Conservation (phyloP, 345 rosid species). For the Acer saccharum region DNA sequence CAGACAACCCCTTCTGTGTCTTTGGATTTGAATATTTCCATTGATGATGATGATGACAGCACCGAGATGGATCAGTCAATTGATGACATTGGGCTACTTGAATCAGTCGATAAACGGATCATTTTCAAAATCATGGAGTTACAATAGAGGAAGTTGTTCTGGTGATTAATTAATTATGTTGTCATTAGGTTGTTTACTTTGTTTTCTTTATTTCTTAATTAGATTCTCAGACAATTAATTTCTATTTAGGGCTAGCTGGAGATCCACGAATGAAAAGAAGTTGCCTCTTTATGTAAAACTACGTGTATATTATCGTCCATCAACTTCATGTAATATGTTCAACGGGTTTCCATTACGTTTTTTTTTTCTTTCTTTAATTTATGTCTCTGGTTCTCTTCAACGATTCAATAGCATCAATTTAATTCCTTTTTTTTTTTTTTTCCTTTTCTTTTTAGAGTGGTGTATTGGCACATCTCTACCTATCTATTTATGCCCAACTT, state of each 20-base stretch:
- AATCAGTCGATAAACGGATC: conserved; percentile 65
- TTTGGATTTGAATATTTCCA: conserved; percentile 73
- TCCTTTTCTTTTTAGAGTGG: not conserved
- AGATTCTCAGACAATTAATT: conserved; percentile 16
- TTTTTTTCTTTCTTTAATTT: not conserved
- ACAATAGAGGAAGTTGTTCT: conserved; percentile 4
- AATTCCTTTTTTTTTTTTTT: not conserved
- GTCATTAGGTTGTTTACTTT: not conserved
- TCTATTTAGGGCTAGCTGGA: not conserved
- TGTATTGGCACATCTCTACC: too few species aligned
- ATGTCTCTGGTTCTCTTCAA: not conserved
- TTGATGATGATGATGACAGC: conserved; percentile 54
- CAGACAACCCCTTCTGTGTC: conserved; percentile 41
- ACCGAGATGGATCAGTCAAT: conserved; percentile 38
- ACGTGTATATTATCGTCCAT: conserved; percentile 35
- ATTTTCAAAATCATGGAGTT: conserved; percentile 50
- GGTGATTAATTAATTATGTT: not conserved
- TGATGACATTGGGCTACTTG: conserved; percentile 70
- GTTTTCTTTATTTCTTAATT: not conserved
- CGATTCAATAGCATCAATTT: not conserved
- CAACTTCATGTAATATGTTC: conserved; percentile 13
- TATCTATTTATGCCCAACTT: too few species aligned
- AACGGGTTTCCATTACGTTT: not conserved
- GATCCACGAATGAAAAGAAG: not conserved
- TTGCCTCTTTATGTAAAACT: conserved; percentile 32